Base-by-base conservation (phyloP, 2,329 filamentous ascomycete genomes). In the Neocatenulostroma microsporum region DNA sequence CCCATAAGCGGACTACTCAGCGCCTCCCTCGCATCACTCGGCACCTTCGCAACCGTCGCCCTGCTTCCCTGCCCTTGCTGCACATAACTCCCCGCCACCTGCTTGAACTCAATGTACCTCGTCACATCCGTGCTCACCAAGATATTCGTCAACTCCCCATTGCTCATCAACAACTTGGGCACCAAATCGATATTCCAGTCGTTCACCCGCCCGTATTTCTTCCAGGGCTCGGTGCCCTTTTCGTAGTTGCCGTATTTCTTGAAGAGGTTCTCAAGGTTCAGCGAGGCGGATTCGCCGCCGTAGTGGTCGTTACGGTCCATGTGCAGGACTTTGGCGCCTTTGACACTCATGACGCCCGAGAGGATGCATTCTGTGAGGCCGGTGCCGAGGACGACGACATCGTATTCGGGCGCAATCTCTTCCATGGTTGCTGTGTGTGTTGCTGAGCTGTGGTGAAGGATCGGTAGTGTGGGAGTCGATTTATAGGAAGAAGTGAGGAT, bases 121-220 rank as follows among this genome's bases (percentile, higher is more conserved):
- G 68, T 71, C 41, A 72, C 68, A 45, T 95, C 87, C 66, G 89
- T 96, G 34, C 88, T 94, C 47, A 95, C 87, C 60, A 98, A 80
- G 58, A 98, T 95, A 69, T 96, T 96, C 62, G 89, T 96, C 61
- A 98, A 74, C 70, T 98, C 89, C 64, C 91, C 91, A 47, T 93
- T 94, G 42, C 89, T 87, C 88, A 98, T 96, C 64, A 98, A 78
- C 57, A 98, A 81, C 75, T 98, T 98, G 51, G 91, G 89, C 32
- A 98, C 88, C 44, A 98, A 76, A 62, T 98, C 93, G 66, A 98
- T 93, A 73, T 95, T 96, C 91, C 91, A 98, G 75, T 96, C 89
- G 69, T 95, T 95, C 62, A 80, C 73, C 42, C 91, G 83, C 55
- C 89, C 89, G 64, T 95, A 96, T 67, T 94, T 88, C 73, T 93